These are phyloP conservation scores for Coniochaeta sp. DNA, from an alignment of 2,329 filamentous ascomycete genomes.

Conservation along the genomic window DNA sequence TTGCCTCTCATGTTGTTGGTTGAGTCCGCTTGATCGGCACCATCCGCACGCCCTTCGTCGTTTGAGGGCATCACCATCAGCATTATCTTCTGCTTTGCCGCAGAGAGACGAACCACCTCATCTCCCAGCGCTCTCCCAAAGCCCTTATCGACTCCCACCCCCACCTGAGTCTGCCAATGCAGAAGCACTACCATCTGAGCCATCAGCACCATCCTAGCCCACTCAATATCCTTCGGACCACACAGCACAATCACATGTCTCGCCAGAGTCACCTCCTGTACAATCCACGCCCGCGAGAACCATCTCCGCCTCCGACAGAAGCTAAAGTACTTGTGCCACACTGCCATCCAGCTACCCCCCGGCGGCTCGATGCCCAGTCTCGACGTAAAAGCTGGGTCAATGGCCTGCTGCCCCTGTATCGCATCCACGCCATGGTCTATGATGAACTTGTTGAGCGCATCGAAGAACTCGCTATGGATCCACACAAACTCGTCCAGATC, in stretches of 20 bases:
- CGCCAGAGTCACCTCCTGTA: constrained; percentile 2
- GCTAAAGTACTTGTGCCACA: background rate
- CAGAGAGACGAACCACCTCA: background rate
- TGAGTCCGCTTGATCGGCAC: background rate
- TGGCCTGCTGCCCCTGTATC: background rate
- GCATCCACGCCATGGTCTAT: background rate
- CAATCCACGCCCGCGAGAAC: constrained; percentile 3
- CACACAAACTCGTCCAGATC: background rate
- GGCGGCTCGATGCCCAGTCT: background rate
- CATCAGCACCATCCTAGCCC: background rate
- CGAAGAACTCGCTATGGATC: background rate
- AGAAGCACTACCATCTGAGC: background rate
- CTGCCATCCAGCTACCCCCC: background rate
- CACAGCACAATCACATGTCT: background rate
- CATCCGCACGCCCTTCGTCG: background rate
- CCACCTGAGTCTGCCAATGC: background rate
- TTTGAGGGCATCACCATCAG: background rate
- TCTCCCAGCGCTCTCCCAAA: constrained; percentile 3
- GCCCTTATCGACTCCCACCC: background rate
- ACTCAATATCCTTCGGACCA: background rate
- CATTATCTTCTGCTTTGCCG: background rate
- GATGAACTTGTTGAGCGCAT: background rate
- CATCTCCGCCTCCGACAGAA: constrained; percentile 1
- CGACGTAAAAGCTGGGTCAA: constrained; percentile 1
- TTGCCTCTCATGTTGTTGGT: background rate